Evolutionary conservation across 495 filamentous ascomycete species (phyloP), one percentile per base, ranked within the genome.

Genomic region (Rostrohypoxylon terebratum): DNA sequence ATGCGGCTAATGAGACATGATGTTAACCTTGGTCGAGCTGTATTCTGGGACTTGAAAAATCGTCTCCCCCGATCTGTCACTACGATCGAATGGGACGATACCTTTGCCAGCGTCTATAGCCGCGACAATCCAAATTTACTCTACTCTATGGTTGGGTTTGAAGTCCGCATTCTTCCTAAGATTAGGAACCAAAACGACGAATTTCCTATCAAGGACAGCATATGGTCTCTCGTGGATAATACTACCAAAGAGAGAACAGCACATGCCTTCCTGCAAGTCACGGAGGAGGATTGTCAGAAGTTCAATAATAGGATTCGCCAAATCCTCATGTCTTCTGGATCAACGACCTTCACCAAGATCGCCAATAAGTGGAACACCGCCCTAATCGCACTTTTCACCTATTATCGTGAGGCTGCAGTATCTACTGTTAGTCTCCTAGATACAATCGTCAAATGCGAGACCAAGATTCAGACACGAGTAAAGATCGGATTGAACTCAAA

Each of bases 321-420:
- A 77, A 98, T 99, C 78, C 87, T 99, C 28, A 99, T 99, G 96
- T 97, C 94, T 11, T 98, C 95, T 68, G 96, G 96, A 25, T 97
- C 94, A 3, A 99, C 96, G 2, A 99, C 96, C 1, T 99, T 99
- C 85, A 99, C 96, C 54, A 99, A 99, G 87, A 99, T 99, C 75
- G 96, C 96, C 53, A 99, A 99, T 81, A 99, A 99, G 81, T 99
- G 96, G 96, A 99, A 99, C 80, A 98, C 96, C 0, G 94, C 92
- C 6, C 83, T 99, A 63, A 99, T 99, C 77, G 95, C 96, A n/a
- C 86, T 99, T 25, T 99, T 99, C 84, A 99, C 96, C 0, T 99
- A 99, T 80, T 99, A 98, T 77, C 94, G 96, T 76, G 96, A 99
- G 77, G 96, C 96, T 42, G 96, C 94, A 34, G 94, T 98, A n/a